Base-by-base conservation (phyloP, 2,329 filamentous ascomycete species). In the Aspergillus neoniger region DNA sequence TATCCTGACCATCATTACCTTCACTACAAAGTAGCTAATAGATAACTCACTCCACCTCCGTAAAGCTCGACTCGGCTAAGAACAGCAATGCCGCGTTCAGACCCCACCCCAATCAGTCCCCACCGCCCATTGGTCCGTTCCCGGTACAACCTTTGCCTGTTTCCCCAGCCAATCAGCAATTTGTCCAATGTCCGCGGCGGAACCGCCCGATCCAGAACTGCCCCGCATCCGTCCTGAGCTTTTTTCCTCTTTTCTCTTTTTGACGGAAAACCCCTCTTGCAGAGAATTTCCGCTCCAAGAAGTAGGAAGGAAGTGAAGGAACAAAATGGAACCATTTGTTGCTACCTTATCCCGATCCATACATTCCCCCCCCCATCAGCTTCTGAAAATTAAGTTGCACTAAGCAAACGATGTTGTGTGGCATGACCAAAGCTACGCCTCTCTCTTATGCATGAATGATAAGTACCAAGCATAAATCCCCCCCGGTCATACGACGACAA, bases 211-310 rank as follows among this genome's bases (percentile, higher is more conserved):
- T 19, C 47, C 25, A 50, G 47, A 36, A 12, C 25, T 43, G 52
- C 52, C 52, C 52, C 52, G 52, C 52, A 55, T 55, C 52, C 52
- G 52, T 39, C 36, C 25, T 10, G 14, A 8, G 47, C 21, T 28
- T 49, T 32, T 32, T 50, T 15, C 4, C 5, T 14, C 10, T 19
- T 8, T 50, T 8, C 4, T 30, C 5, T 12, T 50, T 15, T 21
- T 10, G 21, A 17, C 41, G 10, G 32, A 36, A 14, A 36, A 5
- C 32, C 30, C 32, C 32, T 21, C 41, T 44, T 21, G 41, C 41
- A 44, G 41, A 44, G 41, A 36, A 44, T 44, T 44, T 44, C 41
- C 41, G 41, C 19, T 23, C 41, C 41, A 44, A 44, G 14, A 23
- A 9, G 19, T 14, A 44, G 32, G 32, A 36, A 36, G 32, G 32